A percentile compares a stretch with the other conserved stretches of the same genome.
These are phyloP conservation scores for Heterobasidion irregulare DNA, from an alignment of 1,284 basidiomycete genomes.

Conservation along the genomic window DNA sequence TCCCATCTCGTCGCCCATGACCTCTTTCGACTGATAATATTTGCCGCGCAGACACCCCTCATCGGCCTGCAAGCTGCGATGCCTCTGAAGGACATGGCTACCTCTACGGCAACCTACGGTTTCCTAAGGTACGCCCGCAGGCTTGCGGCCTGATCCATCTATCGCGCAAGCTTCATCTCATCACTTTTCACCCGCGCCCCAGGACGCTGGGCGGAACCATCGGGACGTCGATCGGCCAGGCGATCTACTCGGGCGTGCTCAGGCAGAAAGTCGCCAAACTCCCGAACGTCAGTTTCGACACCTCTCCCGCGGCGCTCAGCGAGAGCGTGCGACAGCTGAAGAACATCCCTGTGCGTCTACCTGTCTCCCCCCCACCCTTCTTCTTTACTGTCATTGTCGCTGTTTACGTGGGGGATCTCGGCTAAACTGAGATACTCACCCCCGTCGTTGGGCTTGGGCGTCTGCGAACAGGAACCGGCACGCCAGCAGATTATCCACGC, in stretches of 20 bases:
- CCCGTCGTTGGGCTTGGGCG: background rate
- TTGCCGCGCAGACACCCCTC: constrained; percentile 41
- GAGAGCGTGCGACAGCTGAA: constrained; percentile 47
- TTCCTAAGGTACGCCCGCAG: constrained; percentile 48
- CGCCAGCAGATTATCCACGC: constrained; percentile 54
- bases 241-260: constrained; percentile 55
- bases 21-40: background rate
- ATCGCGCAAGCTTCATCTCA: background rate
- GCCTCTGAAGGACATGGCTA: constrained; percentile 78
- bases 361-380: constrained; percentile 1
- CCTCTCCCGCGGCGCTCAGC: constrained; percentile 45
- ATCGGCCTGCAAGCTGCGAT: constrained; percentile 74
- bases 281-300: constrained; percentile 37
- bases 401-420: background rate
- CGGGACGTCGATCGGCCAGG: constrained; percentile 65
- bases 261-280: constrained; percentile 40
- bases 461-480: constrained; percentile 27
- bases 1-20: background rate
- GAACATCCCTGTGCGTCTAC: constrained; percentile 39
- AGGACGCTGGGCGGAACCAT: constrained; percentile 75
- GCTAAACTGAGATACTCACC: background rate
- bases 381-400: background rate
- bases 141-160: background rate
- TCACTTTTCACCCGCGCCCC: background rate
- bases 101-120: constrained; percentile 63